Conservation (phyloP, 176 grass and related monocot species). For the Paspalum notatum region DNA sequence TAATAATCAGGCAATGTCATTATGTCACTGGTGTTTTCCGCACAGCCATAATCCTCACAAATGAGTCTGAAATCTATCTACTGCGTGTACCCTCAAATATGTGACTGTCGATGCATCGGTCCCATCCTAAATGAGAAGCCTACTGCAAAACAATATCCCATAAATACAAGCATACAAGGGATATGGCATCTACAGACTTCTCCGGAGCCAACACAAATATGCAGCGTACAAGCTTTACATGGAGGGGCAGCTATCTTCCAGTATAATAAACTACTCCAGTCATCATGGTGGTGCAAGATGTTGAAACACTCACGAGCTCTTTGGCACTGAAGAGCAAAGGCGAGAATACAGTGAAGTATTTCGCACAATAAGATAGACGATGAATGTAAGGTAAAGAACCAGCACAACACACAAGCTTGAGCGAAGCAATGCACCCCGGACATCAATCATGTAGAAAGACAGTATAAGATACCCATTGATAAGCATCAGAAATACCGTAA, state of each 20-base stretch:
- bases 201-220: conserved; percentile 32
- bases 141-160: conserved; percentile 26
- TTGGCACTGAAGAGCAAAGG: conserved; percentile 53
- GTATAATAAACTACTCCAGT: conserved; percentile 15
- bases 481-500: conserved; percentile 82
- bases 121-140: conserved; percentile 31
- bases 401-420: conserved; percentile 63
- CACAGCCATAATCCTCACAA: conserved; percentile 11
- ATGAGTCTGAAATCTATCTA: conserved; percentile 20
- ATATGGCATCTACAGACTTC: conserved; percentile 32
- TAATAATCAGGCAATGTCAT: neutral
- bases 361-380: conserved; percentile 70
- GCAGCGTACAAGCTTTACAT: conserved; percentile 37
- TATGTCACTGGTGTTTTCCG: neutral
- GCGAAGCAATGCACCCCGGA: conserved; percentile 63
- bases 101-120: neutral
- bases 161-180: conserved; percentile 43
- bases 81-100: conserved; percentile 21
- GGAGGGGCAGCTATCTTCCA: conserved; percentile 20
- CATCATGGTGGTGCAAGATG: conserved; percentile 6
- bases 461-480: conserved; percentile 95
- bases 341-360: conserved; percentile 57
- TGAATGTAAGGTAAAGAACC: conserved; percentile 68
- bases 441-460: conserved; percentile 70
- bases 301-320: conserved; percentile 53